phyloP scores from a whole-genome alignment of 2,329 filamentous ascomycete species.

The Trichoderma brevicompactum region DNA sequence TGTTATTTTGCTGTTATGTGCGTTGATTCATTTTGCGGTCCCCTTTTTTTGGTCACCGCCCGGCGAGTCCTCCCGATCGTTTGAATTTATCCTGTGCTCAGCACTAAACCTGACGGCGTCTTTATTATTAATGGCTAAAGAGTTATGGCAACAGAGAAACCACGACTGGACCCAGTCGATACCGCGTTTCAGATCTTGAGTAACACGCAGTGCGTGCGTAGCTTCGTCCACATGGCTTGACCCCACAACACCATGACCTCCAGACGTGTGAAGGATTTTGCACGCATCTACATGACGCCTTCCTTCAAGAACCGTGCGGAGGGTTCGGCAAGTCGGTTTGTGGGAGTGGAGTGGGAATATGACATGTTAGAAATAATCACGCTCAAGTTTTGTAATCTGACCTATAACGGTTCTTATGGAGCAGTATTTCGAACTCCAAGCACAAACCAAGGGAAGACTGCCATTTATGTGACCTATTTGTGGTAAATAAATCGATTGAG shows the following conservation, averaged over 20 bases:
- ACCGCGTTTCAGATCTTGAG: slow-evolving; percentile 5
- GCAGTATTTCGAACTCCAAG: no score
- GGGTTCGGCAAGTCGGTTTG: neutral
- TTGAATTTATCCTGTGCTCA: neutral
- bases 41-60: neutral
- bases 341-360: neutral
- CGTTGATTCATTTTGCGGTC: no score
- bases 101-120: neutral
- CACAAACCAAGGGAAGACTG: no score
- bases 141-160: no score
- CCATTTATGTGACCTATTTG: no score
- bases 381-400: no score
- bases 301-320: neutral
- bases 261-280: neutral
- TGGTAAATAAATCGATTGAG: no score
- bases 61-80: no score
- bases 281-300: neutral
- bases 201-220: neutral
- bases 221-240: neutral
- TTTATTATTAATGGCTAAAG: neutral
- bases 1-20: no score
- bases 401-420: neutral
- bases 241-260: slow-evolving; percentile 9
- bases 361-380: neutral
- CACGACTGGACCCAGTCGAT: neutral